These are phyloP conservation scores for Fistulifera solaris DNA, from an alignment of 108 stramenopile species.

Conservation along the genomic window DNA sequence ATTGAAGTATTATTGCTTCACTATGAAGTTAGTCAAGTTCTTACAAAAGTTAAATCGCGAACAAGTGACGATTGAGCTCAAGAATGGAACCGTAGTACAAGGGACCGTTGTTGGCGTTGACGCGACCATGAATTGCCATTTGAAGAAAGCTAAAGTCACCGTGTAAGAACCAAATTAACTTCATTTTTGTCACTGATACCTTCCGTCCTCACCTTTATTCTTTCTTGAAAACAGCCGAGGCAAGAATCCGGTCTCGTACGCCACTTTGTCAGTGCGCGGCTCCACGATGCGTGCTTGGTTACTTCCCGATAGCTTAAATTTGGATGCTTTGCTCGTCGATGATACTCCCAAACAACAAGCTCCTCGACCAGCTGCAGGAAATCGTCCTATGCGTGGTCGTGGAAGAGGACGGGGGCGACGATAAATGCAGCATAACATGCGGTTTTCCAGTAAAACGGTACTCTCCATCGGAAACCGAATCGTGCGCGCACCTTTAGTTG, in stretches of 20 bases:
- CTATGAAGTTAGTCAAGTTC: constrained; percentile 91
- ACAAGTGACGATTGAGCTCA: constrained; percentile 97
- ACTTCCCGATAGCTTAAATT: constrained; percentile 94
- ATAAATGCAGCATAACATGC: constrained; percentile 1
- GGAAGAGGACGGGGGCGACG: constrained; percentile 7
- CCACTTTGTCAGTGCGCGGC: constrained; percentile 89
- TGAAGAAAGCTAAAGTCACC: constrained; percentile 94
- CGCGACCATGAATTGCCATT: constrained; percentile 97
- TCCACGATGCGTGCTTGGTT: constrained; percentile 91
- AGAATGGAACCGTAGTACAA: constrained; percentile 96
- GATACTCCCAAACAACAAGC: constrained; percentile 81
- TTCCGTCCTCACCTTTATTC: not conserved
- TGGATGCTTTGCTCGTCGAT: constrained; percentile 95
- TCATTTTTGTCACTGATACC: not conserved
- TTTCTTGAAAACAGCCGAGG: constrained; percentile 40
- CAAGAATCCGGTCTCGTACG: constrained; percentile 85
- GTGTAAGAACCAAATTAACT: too few relatives aligned
- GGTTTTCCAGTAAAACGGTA: not conserved
- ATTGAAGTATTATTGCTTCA: not conserved
- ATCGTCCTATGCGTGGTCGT: constrained; percentile 5
- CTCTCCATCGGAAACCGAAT: not conserved
- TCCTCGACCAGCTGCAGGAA: not conserved
- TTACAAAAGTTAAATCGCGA: constrained; percentile 96
- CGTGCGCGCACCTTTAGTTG: not conserved
- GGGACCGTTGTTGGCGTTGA: constrained; percentile 97